A percentile compares a stretch with the other conserved stretches of the same genome.
phyloP scores from a whole-genome alignment of 257 asterid genomes.

The Solanum stenotomum region DNA sequence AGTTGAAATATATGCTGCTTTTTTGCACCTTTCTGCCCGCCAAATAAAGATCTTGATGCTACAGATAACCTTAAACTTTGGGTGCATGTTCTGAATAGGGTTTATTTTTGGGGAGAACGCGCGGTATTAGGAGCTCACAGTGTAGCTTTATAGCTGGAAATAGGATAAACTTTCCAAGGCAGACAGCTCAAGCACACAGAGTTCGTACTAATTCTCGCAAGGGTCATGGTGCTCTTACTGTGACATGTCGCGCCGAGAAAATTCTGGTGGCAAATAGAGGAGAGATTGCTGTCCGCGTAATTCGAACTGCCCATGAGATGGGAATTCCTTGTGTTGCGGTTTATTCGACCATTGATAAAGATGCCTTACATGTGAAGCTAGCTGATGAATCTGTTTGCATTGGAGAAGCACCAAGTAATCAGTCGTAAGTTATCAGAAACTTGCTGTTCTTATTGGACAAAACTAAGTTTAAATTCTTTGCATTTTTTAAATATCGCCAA shows the following conservation, averaged over 20 bases:
- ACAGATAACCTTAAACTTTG: background rate
- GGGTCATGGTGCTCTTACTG: conserved; percentile 61
- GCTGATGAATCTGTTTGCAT: conserved; percentile 99
- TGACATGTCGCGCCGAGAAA: conserved; percentile 58
- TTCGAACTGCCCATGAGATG: conserved; percentile 98
- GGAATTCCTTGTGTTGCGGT: conserved; percentile 99
- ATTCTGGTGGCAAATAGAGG: conserved; percentile 97
- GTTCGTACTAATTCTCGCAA: conserved; percentile 38
- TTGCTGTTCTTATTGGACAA: background rate
- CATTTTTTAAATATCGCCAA: background rate
- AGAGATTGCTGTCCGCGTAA: conserved; percentile 96
- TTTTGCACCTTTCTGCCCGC: background rate
- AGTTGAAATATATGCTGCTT: background rate
- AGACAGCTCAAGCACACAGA: conserved; percentile 37
- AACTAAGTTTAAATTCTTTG: background rate
- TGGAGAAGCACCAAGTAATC: conserved; percentile 98
- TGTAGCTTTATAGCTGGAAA: conserved; percentile 73
- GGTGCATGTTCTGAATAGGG: conserved; percentile 31
- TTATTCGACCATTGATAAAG: conserved; percentile 91
- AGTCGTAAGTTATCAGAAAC: conserved; percentile 59
- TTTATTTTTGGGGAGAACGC: conserved; percentile 44
- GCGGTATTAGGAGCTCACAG: conserved; percentile 60
- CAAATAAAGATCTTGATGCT: background rate
- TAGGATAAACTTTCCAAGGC: conserved; percentile 48
- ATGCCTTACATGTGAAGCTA: conserved; percentile 93